These are phyloP conservation scores for Gynochthodes officinalis DNA, from an alignment of 257 asterid species.

Conservation along the genomic window DNA sequence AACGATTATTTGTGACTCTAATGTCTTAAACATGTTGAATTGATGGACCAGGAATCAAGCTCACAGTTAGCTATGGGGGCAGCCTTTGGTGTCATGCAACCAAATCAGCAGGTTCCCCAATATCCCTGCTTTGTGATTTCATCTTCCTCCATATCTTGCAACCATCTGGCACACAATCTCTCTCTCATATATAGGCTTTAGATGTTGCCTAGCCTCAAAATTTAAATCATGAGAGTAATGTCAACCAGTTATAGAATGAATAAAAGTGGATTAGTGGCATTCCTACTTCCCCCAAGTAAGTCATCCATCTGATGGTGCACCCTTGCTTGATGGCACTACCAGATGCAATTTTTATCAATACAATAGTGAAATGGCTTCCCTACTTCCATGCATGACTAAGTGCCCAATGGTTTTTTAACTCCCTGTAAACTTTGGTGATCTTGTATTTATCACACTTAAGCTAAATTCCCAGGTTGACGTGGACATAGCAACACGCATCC, in stretches of 20 bases:
- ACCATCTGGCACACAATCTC: background rate
- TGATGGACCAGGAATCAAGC: constrained; percentile 79
- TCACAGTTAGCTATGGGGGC: constrained; percentile 86
- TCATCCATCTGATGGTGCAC: background rate
- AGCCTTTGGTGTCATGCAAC: constrained; percentile 69
- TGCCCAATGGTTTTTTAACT: too few relatives aligned
- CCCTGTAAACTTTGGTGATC: background rate
- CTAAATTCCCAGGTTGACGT: constrained; percentile 59
- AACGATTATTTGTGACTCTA: constrained; percentile 16
- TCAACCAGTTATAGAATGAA: background rate
- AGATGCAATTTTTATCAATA: background rate
- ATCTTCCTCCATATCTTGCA: background rate
- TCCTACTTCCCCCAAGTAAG: background rate
- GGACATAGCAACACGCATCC: constrained; percentile 65
- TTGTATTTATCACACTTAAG: background rate
- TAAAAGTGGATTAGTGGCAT: background rate
- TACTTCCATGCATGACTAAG: background rate
- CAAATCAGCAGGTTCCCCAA: constrained; percentile 48
- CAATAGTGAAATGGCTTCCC: background rate
- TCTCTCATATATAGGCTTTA: too few relatives aligned
- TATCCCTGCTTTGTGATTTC: constrained; percentile 9
- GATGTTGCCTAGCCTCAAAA: too few relatives aligned
- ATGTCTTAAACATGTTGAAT: constrained; percentile 10
- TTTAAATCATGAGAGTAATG: background rate
- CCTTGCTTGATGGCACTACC: background rate